phyloP scores from a whole-genome alignment of 352 stramenopile species.

The Pythium biforme region DNA sequence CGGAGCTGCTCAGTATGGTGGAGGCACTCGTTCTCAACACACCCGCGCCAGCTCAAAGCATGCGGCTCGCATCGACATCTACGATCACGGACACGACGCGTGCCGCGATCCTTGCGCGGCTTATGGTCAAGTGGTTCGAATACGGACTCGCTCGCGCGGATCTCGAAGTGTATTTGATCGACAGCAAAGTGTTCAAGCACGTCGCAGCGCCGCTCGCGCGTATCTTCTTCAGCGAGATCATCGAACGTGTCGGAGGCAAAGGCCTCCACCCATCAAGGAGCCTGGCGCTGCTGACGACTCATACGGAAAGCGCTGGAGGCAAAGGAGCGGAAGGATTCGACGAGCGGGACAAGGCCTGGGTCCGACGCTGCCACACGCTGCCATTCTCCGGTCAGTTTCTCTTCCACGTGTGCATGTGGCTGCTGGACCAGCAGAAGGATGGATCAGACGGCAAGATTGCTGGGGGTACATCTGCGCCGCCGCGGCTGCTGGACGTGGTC shows the following conservation, averaged over 20 bases:
- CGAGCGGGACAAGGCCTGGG: conserved; percentile 76
- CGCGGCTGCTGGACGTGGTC: conserved; percentile 52
- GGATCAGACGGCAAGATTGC: background rate
- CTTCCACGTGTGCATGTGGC: conserved; percentile 68
- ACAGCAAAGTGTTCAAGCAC: conserved; percentile 53
- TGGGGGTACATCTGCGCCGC: conserved; percentile 10
- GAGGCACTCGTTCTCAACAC: conserved; percentile 58
- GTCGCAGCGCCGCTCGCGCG: conserved; percentile 59
- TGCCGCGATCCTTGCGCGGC: conserved; percentile 67
- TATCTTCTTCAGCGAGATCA: conserved; percentile 79
- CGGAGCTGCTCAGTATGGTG: conserved; percentile 64
- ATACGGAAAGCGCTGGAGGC: conserved; percentile 6
- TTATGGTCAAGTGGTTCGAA: conserved; percentile 86
- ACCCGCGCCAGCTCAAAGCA: background rate
- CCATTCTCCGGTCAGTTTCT: conserved; percentile 81
- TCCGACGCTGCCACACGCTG: conserved; percentile 68
- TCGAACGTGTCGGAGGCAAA: conserved; percentile 45
- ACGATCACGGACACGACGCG: conserved; percentile 30
- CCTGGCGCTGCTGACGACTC: conserved; percentile 6
- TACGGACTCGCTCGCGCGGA: conserved; percentile 54
- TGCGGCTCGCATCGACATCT: background rate
- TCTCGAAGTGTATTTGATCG: conserved; percentile 66
- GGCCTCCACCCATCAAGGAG: background rate
- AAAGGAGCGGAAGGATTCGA: conserved; percentile 37
- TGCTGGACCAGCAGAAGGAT: conserved; percentile 35